phyloP scores from a whole-genome alignment of 305 asterid genomes.

The Rubia tinctorum region DNA sequence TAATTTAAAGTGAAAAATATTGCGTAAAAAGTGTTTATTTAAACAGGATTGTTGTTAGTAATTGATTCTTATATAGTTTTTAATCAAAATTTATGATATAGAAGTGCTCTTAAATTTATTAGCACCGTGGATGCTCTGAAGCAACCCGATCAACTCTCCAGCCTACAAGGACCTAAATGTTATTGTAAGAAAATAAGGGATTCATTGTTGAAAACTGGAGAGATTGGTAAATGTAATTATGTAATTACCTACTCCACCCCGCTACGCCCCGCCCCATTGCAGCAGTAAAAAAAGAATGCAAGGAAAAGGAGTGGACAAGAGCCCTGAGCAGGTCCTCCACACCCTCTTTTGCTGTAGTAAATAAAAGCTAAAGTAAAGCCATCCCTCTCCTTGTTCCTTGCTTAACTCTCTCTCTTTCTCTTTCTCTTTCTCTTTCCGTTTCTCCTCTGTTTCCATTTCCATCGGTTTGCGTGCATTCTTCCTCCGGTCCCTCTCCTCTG shows the following conservation, averaged over 20 bases:
- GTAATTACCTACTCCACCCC: no score
- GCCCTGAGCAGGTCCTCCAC: neutral
- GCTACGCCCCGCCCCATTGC: no score
- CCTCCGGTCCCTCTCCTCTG: conserved; percentile 5
- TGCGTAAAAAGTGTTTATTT: no score
- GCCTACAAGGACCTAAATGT: neutral
- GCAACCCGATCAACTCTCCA: no score
- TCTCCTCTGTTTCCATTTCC: conserved; percentile 1
- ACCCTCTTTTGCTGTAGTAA: neutral
- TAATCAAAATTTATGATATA: no score
- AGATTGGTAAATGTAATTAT: no score
- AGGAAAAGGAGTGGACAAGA: conserved; percentile 8
- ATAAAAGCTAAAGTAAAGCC: conserved; percentile 9
- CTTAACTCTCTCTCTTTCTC: conserved; percentile 2
- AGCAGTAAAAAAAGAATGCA: neutral
- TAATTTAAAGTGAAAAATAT: no score
- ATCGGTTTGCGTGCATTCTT: conserved; percentile 4
- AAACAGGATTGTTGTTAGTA: no score
- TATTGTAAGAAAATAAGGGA: neutral
- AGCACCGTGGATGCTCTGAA: no score
- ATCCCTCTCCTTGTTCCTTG: neutral
- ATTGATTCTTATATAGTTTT: no score
- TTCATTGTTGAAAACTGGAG: no score
- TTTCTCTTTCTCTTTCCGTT: conserved; percentile 11
- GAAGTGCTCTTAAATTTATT: no score